Evolutionary conservation across 805 yeast genomes (phyloP).

Genomic region (Ogataea ganodermae): DNA sequence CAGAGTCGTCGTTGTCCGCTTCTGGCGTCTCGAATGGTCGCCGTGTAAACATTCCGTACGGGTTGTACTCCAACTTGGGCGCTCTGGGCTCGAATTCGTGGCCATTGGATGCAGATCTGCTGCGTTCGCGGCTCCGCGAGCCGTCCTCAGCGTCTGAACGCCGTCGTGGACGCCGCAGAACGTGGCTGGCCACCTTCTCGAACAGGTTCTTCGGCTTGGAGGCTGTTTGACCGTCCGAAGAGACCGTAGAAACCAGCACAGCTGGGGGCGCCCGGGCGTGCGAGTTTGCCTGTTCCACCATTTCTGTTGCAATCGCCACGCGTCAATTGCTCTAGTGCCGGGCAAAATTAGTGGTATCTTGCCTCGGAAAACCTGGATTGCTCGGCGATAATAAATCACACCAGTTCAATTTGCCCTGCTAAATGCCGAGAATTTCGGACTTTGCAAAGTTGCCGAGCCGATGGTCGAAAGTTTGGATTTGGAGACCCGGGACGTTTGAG

Average conservation of each 20-base stretch:
- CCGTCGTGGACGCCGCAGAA: background rate
- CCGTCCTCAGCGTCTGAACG: background rate
- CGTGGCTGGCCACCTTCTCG: slow-evolving; percentile 4
- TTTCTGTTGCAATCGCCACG: too few species aligned
- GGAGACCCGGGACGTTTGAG: too few species aligned
- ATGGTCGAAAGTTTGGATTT: too few species aligned
- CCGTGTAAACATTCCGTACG: slow-evolving; percentile 53
- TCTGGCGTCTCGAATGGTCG: background rate
- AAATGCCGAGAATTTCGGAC: background rate
- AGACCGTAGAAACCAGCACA: too few species aligned
- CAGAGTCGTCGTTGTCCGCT: background rate
- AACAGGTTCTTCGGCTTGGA: background rate
- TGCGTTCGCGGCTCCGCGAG: background rate
- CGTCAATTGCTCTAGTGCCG: too few species aligned
- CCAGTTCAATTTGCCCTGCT: background rate
- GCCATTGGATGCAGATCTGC: background rate
- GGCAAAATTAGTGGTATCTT: too few species aligned
- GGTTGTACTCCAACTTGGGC: slow-evolving; percentile 52
- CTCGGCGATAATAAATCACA: background rate
- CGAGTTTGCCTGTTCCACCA: too few species aligned
- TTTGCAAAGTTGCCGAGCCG: background rate
- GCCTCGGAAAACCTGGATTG: too few species aligned
- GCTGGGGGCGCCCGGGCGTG: too few species aligned
- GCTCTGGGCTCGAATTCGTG: background rate
- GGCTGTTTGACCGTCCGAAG: background rate